Percentiles rank a stretch among this genome's conserved stretches.
These are phyloP conservation scores for Diaporthe caulivora DNA, from an alignment of 2,329 filamentous ascomycete genomes.

Conservation along the genomic window DNA sequence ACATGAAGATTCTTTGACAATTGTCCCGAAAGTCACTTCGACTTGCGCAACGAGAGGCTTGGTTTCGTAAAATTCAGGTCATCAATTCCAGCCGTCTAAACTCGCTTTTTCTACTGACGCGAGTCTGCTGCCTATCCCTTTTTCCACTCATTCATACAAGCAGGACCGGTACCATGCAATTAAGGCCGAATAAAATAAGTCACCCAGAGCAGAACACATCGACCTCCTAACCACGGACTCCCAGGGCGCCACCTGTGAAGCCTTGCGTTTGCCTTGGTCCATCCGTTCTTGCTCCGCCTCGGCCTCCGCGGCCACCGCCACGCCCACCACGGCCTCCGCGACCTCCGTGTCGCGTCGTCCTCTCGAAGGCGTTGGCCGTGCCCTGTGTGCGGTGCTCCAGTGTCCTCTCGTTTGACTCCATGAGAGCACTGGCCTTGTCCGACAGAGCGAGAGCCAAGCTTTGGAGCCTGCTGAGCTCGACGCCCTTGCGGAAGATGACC, in stretches of 20 bases:
- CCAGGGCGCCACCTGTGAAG: constrained; percentile 85
- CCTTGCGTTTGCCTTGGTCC: constrained; percentile 78
- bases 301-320: constrained; percentile 71
- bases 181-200: constrained; percentile 37
- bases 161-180: constrained; percentile 40
- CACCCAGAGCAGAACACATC: constrained; percentile 29
- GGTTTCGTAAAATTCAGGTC: constrained; percentile 30
- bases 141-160: constrained; percentile 37
- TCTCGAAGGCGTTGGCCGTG: constrained; percentile 92
- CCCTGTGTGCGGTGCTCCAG: constrained; percentile 97
- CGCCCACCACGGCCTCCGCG: constrained; percentile 75
- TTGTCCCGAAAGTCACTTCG: not conserved
- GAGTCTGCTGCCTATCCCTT: constrained; percentile 39
- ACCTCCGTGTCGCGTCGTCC: constrained; percentile 76
- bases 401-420: constrained; percentile 97
- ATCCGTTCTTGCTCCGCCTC: constrained; percentile 70
- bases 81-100: constrained; percentile 39
- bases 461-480: constrained; percentile 95
- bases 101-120: constrained; percentile 37
- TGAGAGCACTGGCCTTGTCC: constrained; percentile 95
- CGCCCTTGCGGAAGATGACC: constrained; percentile 99
- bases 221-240: constrained; percentile 68
- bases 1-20: not conserved
- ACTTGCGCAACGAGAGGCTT: not conserved
- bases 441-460: constrained; percentile 93